A percentile compares a stretch with the other conserved stretches of the same genome.
phyloP scores from a whole-genome alignment of 2,329 filamentous ascomycete genomes.

The Orbilia oligospora region DNA sequence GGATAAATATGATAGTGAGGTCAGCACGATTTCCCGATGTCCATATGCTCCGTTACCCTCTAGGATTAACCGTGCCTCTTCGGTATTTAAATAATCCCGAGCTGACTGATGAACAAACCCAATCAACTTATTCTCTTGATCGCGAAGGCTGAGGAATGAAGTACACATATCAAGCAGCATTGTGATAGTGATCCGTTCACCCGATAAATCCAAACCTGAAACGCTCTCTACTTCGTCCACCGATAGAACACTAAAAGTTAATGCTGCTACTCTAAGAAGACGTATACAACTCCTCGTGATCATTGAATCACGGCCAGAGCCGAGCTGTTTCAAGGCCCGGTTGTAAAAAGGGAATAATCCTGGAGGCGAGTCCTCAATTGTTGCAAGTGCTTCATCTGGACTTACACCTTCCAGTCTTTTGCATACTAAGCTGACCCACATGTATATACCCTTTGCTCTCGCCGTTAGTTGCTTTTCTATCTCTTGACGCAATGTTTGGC shows the following conservation, averaged over 20 bases:
- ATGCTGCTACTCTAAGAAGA: constrained; percentile 63
- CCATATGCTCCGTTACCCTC: too few relatives aligned
- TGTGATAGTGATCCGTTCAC: constrained; percentile 15
- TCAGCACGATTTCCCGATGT: too few relatives aligned
- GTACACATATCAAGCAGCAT: constrained; percentile 62
- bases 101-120: constrained; percentile 65
- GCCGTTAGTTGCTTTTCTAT: constrained; percentile 38
- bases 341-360: constrained; percentile 64
- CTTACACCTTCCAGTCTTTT: constrained; percentile 62
- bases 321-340: constrained; percentile 62
- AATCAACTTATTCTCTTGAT: constrained; percentile 50
- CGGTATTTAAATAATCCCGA: too few relatives aligned
- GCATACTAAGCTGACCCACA: constrained; percentile 65
- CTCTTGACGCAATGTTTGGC: constrained; percentile 31
- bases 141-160: constrained; percentile 64
- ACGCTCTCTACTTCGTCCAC: constrained; percentile 63
- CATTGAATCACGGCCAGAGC: constrained; percentile 37
- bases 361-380: constrained; percentile 62
- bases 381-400: constrained; percentile 47
- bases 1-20: too few relatives aligned
- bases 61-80: too few relatives aligned
- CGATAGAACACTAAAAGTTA: constrained; percentile 63
- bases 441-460: constrained; percentile 63
- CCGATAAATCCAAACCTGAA: constrained; percentile 60
- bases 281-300: constrained; percentile 61